Evolutionary conservation across 1,139 yeast genomes (phyloP), one percentile per base, ranked within the genome.

Genomic region (Hemisphaericaspora lyxosophila): DNA sequence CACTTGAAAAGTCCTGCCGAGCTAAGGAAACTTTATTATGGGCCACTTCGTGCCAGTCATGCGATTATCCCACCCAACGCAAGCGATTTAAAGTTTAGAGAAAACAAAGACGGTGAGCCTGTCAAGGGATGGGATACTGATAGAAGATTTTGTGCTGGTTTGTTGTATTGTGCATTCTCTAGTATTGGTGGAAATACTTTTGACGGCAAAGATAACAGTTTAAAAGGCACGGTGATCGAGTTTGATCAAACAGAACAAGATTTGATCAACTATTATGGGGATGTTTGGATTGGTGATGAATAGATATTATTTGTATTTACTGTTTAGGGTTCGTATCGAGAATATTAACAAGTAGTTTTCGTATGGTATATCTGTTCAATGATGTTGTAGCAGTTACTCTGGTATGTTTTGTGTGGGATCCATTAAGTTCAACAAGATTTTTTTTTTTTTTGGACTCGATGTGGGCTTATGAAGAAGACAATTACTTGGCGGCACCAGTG

Each of bases 151-250:
- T 70, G 77, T 55, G 60, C 61, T 23, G 60, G 66, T 8, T 70
- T 70, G 42, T 50, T 69, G 31, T 71, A 74, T 68, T 71, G 77
- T 60, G 75, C 73, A 1, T 70, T 67, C 46, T 67, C 70, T 29
- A 45, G 54, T 12, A 57, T 70, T 40, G 76, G 76, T 31, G 75
- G 69, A 3, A 45, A 32, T 3, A 53, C 59, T 3, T 30, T 39
- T 5, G 48, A 47, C 26, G 63, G 63, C 5, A 38, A 33, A 4
- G 63, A 59, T 33, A 62, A 54, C 38, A 52, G 57, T 6, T 59
- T 55, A 35, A 28, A 38, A 1, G 70, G 70, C 7, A 44, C 44
- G 20, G 41, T 57, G 20, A 49, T 64, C 28, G 55, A 56, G 14
- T 64, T 60, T 47, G 58, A 53, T 30, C 36, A 49, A 15, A 43